Evolutionary conservation across 2,329 filamentous ascomycete genomes (phyloP).

Genomic region (Cladosporium sphaerospermum): DNA sequence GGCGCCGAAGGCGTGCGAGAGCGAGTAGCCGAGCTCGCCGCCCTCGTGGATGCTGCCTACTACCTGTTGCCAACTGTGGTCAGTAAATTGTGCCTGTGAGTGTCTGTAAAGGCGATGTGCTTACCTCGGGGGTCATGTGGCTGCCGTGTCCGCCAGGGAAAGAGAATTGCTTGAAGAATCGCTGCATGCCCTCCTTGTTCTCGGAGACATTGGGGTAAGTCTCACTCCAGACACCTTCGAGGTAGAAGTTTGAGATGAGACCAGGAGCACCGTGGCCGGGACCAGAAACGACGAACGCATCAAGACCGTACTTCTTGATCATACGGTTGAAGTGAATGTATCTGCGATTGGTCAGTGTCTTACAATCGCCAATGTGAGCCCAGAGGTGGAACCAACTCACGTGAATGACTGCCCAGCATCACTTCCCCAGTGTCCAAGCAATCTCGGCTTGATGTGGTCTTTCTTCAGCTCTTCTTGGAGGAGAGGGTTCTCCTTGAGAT

Average conservation of each 20-base stretch:
- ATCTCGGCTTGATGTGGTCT: constrained; percentile 66
- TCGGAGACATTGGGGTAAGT: constrained; percentile 69
- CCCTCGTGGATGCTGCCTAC: constrained; percentile 54
- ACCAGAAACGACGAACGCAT: constrained; percentile 67
- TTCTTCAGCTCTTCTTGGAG: constrained; percentile 61
- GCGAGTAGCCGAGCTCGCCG: constrained; percentile 73
- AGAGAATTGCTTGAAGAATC: constrained; percentile 77
- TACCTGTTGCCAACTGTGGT: background rate
- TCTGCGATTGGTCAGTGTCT: constrained; percentile 14
- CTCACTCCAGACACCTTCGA: constrained; percentile 72
- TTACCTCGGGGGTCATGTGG: constrained; percentile 72
- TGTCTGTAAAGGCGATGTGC: constrained; percentile 49
- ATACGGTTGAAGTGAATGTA: constrained; percentile 78
- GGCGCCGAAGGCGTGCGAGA: constrained; percentile 71
- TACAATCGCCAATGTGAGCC: background rate
- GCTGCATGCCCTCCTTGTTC: constrained; percentile 61
- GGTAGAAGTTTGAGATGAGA: constrained; percentile 67
- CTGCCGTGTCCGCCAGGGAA: constrained; percentile 74
- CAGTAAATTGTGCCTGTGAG: constrained; percentile 28
- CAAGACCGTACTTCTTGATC: constrained; percentile 72
- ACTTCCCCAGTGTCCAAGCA: constrained; percentile 73
- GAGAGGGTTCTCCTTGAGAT: constrained; percentile 66
- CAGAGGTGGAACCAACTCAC: constrained; percentile 15
- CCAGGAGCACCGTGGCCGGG: constrained; percentile 74
- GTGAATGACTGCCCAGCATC: constrained; percentile 77